phyloP scores from a whole-genome alignment of 305 asterid genomes.

The Fraxinus nigra region DNA sequence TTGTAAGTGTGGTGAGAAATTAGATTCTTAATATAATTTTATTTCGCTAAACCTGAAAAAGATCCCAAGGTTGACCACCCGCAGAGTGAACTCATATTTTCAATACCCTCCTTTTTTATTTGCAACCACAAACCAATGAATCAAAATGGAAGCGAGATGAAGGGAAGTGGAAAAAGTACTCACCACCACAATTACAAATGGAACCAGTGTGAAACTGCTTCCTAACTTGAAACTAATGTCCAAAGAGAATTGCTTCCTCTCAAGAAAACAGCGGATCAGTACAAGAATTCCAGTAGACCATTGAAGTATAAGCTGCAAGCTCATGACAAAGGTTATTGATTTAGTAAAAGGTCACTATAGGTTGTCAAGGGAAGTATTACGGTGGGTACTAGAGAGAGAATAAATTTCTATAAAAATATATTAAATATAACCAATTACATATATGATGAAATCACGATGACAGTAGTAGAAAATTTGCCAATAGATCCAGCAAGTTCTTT shows the following conservation, averaged over 20 bases:
- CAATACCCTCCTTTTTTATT: background rate
- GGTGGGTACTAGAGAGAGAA: background rate
- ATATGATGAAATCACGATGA: background rate
- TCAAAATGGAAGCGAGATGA: background rate
- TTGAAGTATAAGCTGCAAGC: conserved; percentile 96
- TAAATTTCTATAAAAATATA: background rate
- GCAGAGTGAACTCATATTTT: background rate
- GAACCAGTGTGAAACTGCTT: conserved; percentile 92
- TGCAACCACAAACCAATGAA: background rate
- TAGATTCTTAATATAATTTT: background rate
- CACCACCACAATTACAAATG: conserved; percentile 90
- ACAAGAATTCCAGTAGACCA: conserved; percentile 96
- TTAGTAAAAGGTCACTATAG: background rate
- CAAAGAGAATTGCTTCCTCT: conserved; percentile 59
- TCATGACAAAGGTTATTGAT: conserved; percentile 49
- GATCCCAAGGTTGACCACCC: background rate
- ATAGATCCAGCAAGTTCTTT: background rate
- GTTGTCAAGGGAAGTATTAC: background rate
- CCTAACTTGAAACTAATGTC: conserved; percentile 86
- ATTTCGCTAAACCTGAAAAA: background rate
- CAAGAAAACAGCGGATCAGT: conserved; percentile 77
- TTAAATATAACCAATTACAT: background rate
- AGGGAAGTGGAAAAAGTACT: conserved; percentile 28
- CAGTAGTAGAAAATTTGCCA: background rate
- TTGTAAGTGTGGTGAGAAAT: background rate